Evolutionary conservation across 2,329 filamentous ascomycete genomes (phyloP), one percentile per base, ranked within the genome.

Genomic region (Xylogone sp.): DNA sequence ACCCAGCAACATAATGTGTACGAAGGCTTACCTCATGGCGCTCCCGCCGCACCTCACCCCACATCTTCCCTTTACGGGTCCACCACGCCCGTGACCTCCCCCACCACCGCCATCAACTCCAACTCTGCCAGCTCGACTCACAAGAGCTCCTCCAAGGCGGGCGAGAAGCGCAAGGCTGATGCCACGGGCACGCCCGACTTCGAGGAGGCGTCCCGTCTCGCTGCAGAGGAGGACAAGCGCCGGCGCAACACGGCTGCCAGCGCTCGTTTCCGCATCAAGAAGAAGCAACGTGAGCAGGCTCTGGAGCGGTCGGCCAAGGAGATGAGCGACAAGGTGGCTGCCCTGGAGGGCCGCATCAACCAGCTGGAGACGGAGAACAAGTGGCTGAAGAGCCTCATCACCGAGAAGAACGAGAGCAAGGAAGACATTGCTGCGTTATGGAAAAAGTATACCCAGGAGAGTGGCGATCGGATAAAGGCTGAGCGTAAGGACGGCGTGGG

Each of bases 261-360:
- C 59, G 90, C 90, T 18, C 87, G 90, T 46, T 96, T 96, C 79
- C 87, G 90, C 53, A 84, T 94, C 67, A 96, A 96, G 83, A 96
- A 96, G 86, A 96, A 96, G 82, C 89, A 94, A 73, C 86, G 90
- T 47, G 90, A 96, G 75, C 88, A 92, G 69, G 87, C 88, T 8
- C 82, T 95, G 48, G 89, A 93, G 70, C 84, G 83, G 64, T 86
- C 83, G 3, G 86, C 90, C 62, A 90, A 91, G 70, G 90, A 95
- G 60, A 88, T 93, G 72, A 82, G 82, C 22, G 88, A 94, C 44
- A 91, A 91, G 72, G 87, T 92, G 48, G 76, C 81, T 18, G 75
- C 76, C 18, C 78, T 96, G 6, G 88, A 95, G 71, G 78, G 78
- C 62, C 83, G 83, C 53, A 86, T 94, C 50, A 79, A 81, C 52